Percentiles rank a stretch among this genome's conserved stretches.
Evolutionary conservation across 805 yeast species (phyloP).

Genomic region (Yarrowia bubula): DNA sequence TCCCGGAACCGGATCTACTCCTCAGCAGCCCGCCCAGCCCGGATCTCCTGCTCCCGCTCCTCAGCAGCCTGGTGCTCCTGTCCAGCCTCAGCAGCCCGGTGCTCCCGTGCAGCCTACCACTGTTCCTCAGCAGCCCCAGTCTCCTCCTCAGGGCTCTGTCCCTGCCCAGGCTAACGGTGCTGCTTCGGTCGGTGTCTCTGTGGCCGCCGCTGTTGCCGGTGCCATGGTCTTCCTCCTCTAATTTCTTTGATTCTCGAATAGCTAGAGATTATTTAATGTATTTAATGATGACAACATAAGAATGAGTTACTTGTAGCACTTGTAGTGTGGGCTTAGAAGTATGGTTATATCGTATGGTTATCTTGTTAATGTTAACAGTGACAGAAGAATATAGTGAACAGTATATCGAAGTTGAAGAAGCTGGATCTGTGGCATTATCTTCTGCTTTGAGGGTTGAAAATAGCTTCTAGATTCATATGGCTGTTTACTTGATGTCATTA

Average conservation of each 20-base stretch:
- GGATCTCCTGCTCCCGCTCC: background rate
- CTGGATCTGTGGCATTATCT: no score
- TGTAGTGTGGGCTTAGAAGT: no score
- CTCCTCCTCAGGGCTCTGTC: background rate
- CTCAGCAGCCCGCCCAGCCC: background rate
- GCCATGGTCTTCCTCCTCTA: conserved; percentile 24
- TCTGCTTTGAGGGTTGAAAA: no score
- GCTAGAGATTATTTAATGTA: background rate
- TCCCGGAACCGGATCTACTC: background rate
- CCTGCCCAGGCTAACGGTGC: conserved; percentile 24
- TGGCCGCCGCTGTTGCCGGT: conserved; percentile 14
- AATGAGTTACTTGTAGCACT: no score
- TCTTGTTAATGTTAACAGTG: no score
- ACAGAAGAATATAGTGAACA: no score
- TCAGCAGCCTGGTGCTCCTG: background rate
- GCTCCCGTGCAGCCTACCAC: conserved; percentile 3
- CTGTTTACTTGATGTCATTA: no score
- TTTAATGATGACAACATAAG: background rate
- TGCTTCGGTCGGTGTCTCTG: background rate
- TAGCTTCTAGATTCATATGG: no score
- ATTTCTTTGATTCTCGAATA: background rate
- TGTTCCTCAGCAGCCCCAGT: conserved; percentile 7
- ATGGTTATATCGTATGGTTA: no score
- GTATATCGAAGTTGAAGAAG: no score
- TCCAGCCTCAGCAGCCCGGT: background rate